A percentile compares a stretch with the other conserved stretches of the same genome.
These are phyloP conservation scores for Kickxella alabastrina DNA, from an alignment of 192 early-diverging fungal genomes.

Conservation along the genomic window DNA sequence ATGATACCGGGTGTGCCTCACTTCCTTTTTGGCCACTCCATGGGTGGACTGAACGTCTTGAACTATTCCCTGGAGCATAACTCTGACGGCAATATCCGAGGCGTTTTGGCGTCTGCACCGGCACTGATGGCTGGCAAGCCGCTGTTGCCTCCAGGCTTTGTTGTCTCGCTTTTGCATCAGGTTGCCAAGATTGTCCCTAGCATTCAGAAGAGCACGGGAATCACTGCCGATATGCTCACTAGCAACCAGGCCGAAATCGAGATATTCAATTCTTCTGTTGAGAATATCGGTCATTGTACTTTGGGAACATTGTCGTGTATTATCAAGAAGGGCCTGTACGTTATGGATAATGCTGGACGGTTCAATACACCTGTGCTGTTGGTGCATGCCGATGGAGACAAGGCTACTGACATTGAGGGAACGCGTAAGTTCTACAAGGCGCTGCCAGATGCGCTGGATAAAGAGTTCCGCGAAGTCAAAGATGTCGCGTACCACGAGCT, in stretches of 20 bases:
- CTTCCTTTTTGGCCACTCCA: slow-evolving; percentile 60
- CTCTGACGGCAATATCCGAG: slow-evolving; percentile 17
- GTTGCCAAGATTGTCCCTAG: slow-evolving; percentile 29
- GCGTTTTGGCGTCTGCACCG: slow-evolving; percentile 39
- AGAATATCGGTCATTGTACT: slow-evolving; percentile 30
- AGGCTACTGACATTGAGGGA: slow-evolving; percentile 34
- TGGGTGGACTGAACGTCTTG: slow-evolving; percentile 48
- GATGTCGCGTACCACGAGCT: slow-evolving; percentile 44
- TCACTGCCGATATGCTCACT: slow-evolving; percentile 35
- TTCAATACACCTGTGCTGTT: slow-evolving; percentile 42
- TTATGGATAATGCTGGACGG: slow-evolving; percentile 13
- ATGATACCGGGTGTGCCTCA: slow-evolving; percentile 38
- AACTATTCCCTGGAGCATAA: slow-evolving; percentile 23
- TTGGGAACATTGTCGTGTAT: slow-evolving; percentile 33
- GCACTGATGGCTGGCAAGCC: slow-evolving; percentile 33
- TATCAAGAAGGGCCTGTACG: slow-evolving; percentile 15
- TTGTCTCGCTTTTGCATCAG: slow-evolving; percentile 20
- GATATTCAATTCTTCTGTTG: slow-evolving; percentile 19
- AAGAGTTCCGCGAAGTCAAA: slow-evolving; percentile 38
- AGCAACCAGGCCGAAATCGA: slow-evolving; percentile 36
- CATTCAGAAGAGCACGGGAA: slow-evolving; percentile 31
- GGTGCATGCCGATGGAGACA: slow-evolving; percentile 43
- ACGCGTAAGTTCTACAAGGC: slow-evolving; percentile 23
- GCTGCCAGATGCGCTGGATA: slow-evolving; percentile 43
- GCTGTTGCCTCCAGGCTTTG: slow-evolving; percentile 18